Evolutionary conservation across 768 basidiomycete genomes (phyloP).

Genomic region (Serpula lacrymans): DNA sequence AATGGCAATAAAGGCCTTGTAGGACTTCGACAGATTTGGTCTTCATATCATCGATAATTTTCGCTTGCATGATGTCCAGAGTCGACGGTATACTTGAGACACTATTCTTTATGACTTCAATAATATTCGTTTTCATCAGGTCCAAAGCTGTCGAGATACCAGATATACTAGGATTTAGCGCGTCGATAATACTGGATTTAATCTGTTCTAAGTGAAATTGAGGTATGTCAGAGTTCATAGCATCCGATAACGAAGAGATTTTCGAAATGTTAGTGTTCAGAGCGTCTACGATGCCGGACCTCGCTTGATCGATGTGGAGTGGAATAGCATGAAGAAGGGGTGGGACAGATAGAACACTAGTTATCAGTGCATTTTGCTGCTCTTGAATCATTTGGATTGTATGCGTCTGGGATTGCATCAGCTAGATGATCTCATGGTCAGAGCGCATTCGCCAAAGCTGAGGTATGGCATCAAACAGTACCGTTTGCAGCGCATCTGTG

Average conservation of each 20-base stretch:
- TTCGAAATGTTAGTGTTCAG: too few relatives aligned
- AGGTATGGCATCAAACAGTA: slow-evolving; percentile 18
- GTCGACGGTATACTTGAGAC: too few relatives aligned
- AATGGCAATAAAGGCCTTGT: too few relatives aligned
- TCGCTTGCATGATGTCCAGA: too few relatives aligned
- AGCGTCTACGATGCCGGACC: slow-evolving; percentile 3
- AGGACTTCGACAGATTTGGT: too few relatives aligned
- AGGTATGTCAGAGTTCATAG: too few relatives aligned
- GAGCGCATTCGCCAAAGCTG: slow-evolving; percentile 23
- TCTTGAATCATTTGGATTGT: slow-evolving; percentile 54
- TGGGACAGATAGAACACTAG: slow-evolving; percentile 54
- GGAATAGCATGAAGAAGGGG: slow-evolving; percentile 61
- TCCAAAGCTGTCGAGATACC: too few relatives aligned
- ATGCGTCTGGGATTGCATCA: slow-evolving; percentile 52
- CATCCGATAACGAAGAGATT: too few relatives aligned
- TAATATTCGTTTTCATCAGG: too few relatives aligned
- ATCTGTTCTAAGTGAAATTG: slow-evolving; percentile 12
- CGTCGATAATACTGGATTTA: slow-evolving; percentile 9
- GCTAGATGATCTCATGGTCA: too few relatives aligned
- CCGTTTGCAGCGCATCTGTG: slow-evolving; percentile 53
- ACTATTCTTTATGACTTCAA: too few relatives aligned
- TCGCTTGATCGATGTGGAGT: slow-evolving; percentile 42
- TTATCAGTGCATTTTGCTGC: slow-evolving; percentile 55
- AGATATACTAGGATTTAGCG: neutral
- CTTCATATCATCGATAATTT: too few relatives aligned